These are phyloP conservation scores for Microascus cirrosus DNA, from an alignment of 2,329 filamentous ascomycete species.

Conservation along the genomic window DNA sequence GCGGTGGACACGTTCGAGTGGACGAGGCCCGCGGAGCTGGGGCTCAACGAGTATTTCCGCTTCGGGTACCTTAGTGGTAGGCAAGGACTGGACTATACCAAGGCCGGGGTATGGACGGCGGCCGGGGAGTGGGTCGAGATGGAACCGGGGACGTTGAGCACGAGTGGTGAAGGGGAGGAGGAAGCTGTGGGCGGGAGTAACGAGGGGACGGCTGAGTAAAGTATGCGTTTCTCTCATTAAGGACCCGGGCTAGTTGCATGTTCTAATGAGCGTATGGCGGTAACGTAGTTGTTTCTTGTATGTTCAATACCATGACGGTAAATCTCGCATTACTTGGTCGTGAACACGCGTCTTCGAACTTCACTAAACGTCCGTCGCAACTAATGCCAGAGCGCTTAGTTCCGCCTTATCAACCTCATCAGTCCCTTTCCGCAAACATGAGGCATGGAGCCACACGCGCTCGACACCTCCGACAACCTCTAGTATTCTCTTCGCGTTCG, in stretches of 20 bases:
- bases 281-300: not conserved
- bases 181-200: constrained; percentile 8
- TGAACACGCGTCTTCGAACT: not conserved
- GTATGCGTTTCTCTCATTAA: not conserved
- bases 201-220: not conserved
- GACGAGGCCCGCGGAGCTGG: constrained; percentile 33
- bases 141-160: constrained; percentile 46
- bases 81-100: constrained; percentile 58
- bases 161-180: constrained; percentile 16
- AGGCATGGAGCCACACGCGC: constrained; percentile 8
- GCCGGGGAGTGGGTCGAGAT: constrained; percentile 57
- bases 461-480: not conserved
- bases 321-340: not conserved
- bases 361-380: not conserved
- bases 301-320: not conserved
- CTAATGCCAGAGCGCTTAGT: not conserved
- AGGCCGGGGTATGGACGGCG: constrained; percentile 58
- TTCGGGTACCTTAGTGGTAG: constrained; percentile 65
- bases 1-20: constrained; percentile 42
- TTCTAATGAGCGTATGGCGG: not conserved
- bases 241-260: not conserved
- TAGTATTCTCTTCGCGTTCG: constrained; percentile 18
- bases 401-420: constrained; percentile 1
- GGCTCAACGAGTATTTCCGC: constrained; percentile 60
- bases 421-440: constrained; percentile 5